Evolutionary conservation across 31 red algal species (phyloP), one percentile per base, ranked within the genome.

Genomic region (Asparagopsis taxiformis): DNA sequence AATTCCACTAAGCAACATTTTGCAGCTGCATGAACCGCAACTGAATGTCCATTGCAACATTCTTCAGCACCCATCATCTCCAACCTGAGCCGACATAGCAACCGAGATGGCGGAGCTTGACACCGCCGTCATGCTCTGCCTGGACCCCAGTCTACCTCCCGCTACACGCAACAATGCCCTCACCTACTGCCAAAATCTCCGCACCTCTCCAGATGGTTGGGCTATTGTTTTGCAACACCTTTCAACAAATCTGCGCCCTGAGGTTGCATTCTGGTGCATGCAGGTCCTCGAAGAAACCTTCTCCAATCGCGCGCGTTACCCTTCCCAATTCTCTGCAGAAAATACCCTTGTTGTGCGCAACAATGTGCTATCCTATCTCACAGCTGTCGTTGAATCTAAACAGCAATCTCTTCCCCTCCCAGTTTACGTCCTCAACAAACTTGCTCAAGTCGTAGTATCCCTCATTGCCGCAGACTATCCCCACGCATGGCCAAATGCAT

Each of bases 231-330:
- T 97, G 55, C 80, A 90, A 43, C 36, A 59, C 25, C 66, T 97
- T 8, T 72, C 75, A 19, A 17, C 39, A 25, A 24, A 67, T 39
- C 69, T 73, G 62, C 80, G 71, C 26, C 80, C 82, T 0, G 81
- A 85, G 51, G 84, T 87, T 37, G 64, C 74, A 3, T 91, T 91
- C 55, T 97, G 93, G 93, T 97, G 93, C 68, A 72, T 91, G 6
- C 44, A 64, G 36, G 86, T 91, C 54, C 19, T 87, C 31, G 37
- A 75, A 10, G 79, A 91, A 6, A 54, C 74, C 0, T 22, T 83
- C 2, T 46, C 73, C 50, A 55, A 83, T 33, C 74, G 71, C 24
- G 23, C 26, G 20, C 55, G 77, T 2, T 85, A 83, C 15, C 62
- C 77, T 13, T 63, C 30, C 2, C 43, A 59, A 44, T 62, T 87